A percentile compares a stretch with the other conserved stretches of the same genome.
Evolutionary conservation across 495 filamentous ascomycete genomes (phyloP).

Genomic region (Trichoderma reesei): DNA sequence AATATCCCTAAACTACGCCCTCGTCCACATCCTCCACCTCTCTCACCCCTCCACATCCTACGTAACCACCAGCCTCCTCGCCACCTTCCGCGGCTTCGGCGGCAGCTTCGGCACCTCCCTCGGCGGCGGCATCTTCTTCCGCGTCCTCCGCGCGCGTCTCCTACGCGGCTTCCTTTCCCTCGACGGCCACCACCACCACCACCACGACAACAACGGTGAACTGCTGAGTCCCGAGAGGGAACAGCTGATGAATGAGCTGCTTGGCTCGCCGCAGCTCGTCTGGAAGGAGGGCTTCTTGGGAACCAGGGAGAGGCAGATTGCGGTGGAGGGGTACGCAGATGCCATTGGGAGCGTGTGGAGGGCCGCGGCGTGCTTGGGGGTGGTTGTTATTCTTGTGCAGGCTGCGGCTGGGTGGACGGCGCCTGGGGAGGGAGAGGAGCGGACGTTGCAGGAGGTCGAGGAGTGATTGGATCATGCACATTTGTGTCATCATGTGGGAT

Average conservation of each 20-base stretch:
- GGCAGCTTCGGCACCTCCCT: conserved; percentile 68
- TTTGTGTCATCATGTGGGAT: not conserved
- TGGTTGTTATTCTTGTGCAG: conserved; percentile 43
- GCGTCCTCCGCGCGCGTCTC: conserved; percentile 46
- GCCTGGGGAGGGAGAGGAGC: conserved; percentile 14
- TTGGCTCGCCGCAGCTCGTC: conserved; percentile 60
- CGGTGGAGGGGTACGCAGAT: conserved; percentile 50
- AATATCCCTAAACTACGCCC: conserved; percentile 62
- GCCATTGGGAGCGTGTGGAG: conserved; percentile 47
- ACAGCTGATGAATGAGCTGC: conserved; percentile 50
- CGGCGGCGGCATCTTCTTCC: conserved; percentile 63
- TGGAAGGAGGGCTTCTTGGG: conserved; percentile 24
- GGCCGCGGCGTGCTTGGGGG: conserved; percentile 40
- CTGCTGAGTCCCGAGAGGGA: conserved; percentile 8
- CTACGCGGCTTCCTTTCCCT: conserved; percentile 42
- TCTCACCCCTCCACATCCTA: conserved; percentile 52
- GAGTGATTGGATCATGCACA: not conserved
- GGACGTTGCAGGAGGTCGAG: conserved; percentile 5
- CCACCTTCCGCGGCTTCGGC: conserved; percentile 66
- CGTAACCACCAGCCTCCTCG: conserved; percentile 57
- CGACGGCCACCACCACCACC: conserved; percentile 21
- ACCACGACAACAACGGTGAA: no score
- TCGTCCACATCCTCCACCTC: conserved; percentile 67
- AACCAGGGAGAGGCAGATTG: conserved; percentile 45
- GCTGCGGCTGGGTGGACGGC: conserved; percentile 55